Evolutionary conservation across 2,329 filamentous ascomycete genomes (phyloP), one percentile per base, ranked within the genome.

Genomic region (Akanthomyces uredinophilus): DNA sequence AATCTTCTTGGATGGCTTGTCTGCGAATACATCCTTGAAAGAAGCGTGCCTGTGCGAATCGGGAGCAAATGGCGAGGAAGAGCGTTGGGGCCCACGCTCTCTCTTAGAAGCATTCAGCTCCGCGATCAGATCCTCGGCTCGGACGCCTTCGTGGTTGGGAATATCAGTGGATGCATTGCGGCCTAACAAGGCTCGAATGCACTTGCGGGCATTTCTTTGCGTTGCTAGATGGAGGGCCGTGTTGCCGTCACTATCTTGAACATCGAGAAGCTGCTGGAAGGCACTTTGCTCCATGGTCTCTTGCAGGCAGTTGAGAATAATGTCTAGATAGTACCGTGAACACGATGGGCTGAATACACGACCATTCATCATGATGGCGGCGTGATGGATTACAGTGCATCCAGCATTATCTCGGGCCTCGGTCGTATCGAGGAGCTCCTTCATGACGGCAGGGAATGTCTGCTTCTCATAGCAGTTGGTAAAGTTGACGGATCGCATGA

Each of bases 381-480:
- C 93, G 73, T 98, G 94, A 71, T 98, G 95, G 70, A 99, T 94
- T 57, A 96, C 91, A 0, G 92, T 97, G 64, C 89, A 90, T 14
- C 91, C 90, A 56, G 88, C 88, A 73, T 86, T 87, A 71, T 99
- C 95, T 24, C 89, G 84, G 63, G 86, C 86, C 59, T 89, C 87
- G 44, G 96, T 87, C 0, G 94, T 97, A 43, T 88, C 85, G 57
- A 93, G 87, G 4, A 99, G 83, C 65, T 96, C 86, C 66, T 90
- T 89, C 68, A 96, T 86, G 61, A 99, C 87, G 24, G 84, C 83
- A 0, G 92, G 90, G 77, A 98, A 97, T 0, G 91, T 93, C 67
- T 92, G 86, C 77, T 95, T 96, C 73, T 98, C 95, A 73, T 88
- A 95, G 73, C 95, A 96, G 74, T 99, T 99, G 51, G 94, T 98